Evolutionary conservation across 345 rosid genomes (phyloP), one percentile per base, ranked within the genome.

Genomic region (Murraya koenigii): DNA sequence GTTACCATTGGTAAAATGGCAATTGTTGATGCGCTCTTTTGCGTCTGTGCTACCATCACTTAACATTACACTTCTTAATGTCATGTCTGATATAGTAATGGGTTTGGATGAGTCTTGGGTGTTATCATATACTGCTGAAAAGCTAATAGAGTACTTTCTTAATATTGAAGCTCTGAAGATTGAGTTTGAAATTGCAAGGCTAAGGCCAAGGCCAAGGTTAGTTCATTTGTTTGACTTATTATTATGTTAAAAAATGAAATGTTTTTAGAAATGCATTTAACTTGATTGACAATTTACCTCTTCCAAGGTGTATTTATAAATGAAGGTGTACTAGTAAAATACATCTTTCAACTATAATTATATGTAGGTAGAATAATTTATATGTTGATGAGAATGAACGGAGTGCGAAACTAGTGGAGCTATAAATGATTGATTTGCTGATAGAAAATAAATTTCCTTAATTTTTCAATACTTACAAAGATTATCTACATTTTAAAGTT

Each of bases 111-210:
- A 95, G 94, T 89, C 99, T 75, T 88, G 94, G 82, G 88, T 78
- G 52, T 79, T 86, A 17, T 96, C 96, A 38, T 93, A 89, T 77
- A 84, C 89, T 78, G 74, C 90, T 0, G 91, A 62, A 20, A 91
- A 92, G 85, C 69, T 92, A 74, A 86, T 93, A 11, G 99, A 95
- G 82, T 95, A 88, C 76, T 91, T 93, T 81, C 96, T 95, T 20
- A 91, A 95, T 80, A 95, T 98, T 3, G 95, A 93, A 85, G 98
- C 98, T 76, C 54, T 0, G 6, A 7, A 15, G 19, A 4, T 47
- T 47, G 20, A 47, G 19, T 47, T 47, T 47, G 54, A 47, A 47
- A 47, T 47, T 47, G 20, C 20, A 47, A 47, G 20, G 19, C 10
- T 39, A 1, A 39, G 44, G 44, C 11, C n/a, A n/a, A n/a, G n/a